Percentiles rank a stretch among this genome's conserved stretches.
Conservation (phyloP, 2,329 filamentous ascomycete genomes). For the Pseudogymnoascus pannorum region DNA sequence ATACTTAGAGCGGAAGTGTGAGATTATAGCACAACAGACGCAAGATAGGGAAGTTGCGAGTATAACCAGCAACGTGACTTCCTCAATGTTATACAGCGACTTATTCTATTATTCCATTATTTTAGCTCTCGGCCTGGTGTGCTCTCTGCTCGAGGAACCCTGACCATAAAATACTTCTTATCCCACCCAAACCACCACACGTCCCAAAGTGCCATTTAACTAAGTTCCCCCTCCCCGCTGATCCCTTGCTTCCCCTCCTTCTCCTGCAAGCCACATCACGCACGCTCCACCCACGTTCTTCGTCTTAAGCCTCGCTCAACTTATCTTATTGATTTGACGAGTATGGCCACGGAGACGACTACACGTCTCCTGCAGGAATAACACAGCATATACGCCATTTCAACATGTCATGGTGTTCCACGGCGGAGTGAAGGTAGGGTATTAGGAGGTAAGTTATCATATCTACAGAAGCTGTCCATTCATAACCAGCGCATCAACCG, state of each 20-base stretch:
- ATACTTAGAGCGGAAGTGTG: neutral
- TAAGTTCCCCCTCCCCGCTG: neutral
- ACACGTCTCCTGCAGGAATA: neutral
- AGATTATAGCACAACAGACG: neutral
- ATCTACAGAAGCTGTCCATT: neutral
- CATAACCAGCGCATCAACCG: neutral
- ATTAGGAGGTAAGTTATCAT: neutral
- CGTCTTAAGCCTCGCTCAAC: neutral
- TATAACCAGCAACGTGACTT: neutral
- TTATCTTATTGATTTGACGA: neutral
- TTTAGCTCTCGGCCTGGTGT: neutral
- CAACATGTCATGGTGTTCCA: neutral
- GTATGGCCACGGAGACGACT: neutral
- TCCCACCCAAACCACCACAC: neutral
- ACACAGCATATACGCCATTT: neutral
- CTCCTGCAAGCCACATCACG: neutral
- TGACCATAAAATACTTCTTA: neutral
- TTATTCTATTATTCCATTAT: neutral
- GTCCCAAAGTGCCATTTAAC: neutral
- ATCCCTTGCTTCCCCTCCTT: neutral
- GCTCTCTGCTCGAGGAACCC: neutral
- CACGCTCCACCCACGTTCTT: neutral
- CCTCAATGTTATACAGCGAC: neutral
- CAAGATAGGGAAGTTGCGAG: neutral
- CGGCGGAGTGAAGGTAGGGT: neutral